These are phyloP conservation scores for Helicocarpus griseus DNA, from an alignment of 2,329 filamentous ascomycete genomes.

Conservation along the genomic window DNA sequence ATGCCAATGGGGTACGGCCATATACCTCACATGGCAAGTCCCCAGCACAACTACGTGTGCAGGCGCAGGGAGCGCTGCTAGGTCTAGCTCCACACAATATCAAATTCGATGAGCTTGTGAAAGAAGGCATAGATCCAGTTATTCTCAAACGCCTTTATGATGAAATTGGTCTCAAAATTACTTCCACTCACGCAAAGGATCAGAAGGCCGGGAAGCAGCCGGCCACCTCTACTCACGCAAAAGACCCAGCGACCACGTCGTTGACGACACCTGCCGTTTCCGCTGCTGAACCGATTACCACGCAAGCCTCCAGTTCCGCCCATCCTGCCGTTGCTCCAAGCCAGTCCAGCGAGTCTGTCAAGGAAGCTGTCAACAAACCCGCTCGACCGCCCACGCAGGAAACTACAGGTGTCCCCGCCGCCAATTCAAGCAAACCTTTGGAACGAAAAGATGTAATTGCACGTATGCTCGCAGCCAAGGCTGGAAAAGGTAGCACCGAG, in stretches of 20 bases:
- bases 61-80: conserved; percentile 58
- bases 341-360: conserved; percentile 8
- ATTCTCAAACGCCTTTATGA: conserved; percentile 57
- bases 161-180: conserved; percentile 52
- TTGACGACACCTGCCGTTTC: conserved; percentile 52
- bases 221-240: conserved; percentile 30
- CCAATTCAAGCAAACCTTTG: conserved; percentile 37
- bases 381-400: background rate
- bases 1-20: background rate
- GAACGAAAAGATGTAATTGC: conserved; percentile 70
- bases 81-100: conserved; percentile 55
- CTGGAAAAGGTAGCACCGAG: conserved; percentile 38
- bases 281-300: background rate
- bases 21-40: conserved; percentile 18
- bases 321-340: background rate
- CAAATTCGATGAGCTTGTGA: conserved; percentile 61
- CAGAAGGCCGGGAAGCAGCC: background rate
- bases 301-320: background rate
- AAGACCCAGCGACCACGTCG: conserved; percentile 68
- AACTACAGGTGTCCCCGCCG: background rate
- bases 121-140: conserved; percentile 58
- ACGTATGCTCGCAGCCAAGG: conserved; percentile 63
- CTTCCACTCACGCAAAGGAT: background rate
- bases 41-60: conserved; percentile 29
- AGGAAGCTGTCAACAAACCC: conserved; percentile 10